These are phyloP conservation scores for Colletotrichum destructivum DNA, from an alignment of 2,329 filamentous ascomycete genomes.

Conservation along the genomic window DNA sequence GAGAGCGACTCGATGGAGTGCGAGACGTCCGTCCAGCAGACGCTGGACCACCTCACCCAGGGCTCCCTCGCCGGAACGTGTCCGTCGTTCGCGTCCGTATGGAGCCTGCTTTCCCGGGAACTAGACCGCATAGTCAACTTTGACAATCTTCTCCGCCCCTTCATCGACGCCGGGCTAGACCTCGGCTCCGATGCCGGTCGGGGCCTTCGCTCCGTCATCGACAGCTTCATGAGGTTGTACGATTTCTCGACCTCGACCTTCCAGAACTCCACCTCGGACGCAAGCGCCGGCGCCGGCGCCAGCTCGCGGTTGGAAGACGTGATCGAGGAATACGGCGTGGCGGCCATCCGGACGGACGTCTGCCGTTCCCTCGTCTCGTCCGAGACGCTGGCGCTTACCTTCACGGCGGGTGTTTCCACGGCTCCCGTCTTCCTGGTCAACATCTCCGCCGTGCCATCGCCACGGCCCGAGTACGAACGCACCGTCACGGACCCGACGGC, in stretches of 20 bases:
- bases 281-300: neutral
- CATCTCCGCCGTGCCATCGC: constrained; percentile 7
- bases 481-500: constrained; percentile 53
- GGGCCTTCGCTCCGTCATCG: constrained; percentile 13
- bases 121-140: constrained; percentile 47
- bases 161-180: constrained; percentile 25
- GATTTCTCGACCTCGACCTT: constrained; percentile 51
- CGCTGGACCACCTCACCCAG: constrained; percentile 52
- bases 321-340: constrained; percentile 51
- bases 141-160: constrained; percentile 27
- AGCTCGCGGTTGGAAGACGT: constrained; percentile 49
- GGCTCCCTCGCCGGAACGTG: constrained; percentile 56
- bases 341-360: constrained; percentile 51
- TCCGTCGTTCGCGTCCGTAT: constrained; percentile 52
- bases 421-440: constrained; percentile 42
- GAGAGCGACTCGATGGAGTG: constrained; percentile 50
- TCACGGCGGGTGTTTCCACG: constrained; percentile 52
- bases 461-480: constrained; percentile 32
- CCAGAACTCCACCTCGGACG: constrained; percentile 44
- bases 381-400: constrained; percentile 52
- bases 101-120: constrained; percentile 48
- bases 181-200: constrained; percentile 1
- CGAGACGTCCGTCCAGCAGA: constrained; percentile 50
- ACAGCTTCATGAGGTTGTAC: constrained; percentile 39
- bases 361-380: constrained; percentile 53